Base-by-base conservation (phyloP, 371 early-diverging fungal genomes). In the Mucor racemosus region DNA sequence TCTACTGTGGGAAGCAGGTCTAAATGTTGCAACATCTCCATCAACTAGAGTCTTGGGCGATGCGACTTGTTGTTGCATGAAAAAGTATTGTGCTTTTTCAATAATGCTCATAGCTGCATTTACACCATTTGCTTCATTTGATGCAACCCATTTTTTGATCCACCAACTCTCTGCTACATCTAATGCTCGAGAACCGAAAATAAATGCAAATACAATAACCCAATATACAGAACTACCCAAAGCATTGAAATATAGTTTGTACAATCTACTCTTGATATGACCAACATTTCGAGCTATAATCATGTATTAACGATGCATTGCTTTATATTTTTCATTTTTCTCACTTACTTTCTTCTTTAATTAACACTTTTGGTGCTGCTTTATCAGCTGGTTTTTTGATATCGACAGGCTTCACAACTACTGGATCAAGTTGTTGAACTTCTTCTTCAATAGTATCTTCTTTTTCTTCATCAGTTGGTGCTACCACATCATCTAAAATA, bases 181-280 rank as follows among this genome's bases (percentile, higher is more conserved):
- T 8, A 88, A 65, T 1, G 62, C 26, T 46, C 88, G 79, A 6
- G 80, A 70, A 15, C 83, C 62, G 39, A 85, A 58, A 44, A 86
- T 76, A 14, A 85, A 56, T 26, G 81, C 17, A 3, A 79, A 65
- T 11, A 85, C 35, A 17, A 78, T 63, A 5, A 75, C 26, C 82
- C 88, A 87, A 72, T 82, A 88, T 0, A 71, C 36, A 64, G 64
- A 75, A 0, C 91, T 91, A 48, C 93, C 93, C 21, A 86, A 65
- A 35, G 80, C 73, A 13, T 59, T 64, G 17, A 77, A 59, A 64
- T 84, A 85, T 6, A 76, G 67, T 39, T 57, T 50, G 55, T 85
- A 85, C 36, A 84, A 68, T 8, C 74, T 72, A 55, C 69, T 59
- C 41, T 77, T 78, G 36, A 85, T 77, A 31, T 71, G 76, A 41